Conservation (phyloP, 2,329 filamentous ascomycete genomes). For the Curvularia spicifera region DNA sequence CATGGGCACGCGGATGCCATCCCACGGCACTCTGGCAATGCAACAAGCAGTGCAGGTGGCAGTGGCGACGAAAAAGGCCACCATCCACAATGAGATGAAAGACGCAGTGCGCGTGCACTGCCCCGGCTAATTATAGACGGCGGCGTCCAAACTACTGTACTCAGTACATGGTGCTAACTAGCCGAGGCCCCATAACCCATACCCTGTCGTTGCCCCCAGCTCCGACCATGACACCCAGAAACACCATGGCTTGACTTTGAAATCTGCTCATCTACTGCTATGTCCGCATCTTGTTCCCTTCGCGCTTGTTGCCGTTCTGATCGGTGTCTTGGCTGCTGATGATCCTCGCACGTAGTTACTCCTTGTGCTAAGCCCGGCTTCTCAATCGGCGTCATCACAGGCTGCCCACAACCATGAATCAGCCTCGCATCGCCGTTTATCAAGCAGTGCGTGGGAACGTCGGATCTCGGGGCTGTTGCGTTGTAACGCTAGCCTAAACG, state of each 20-base stretch:
- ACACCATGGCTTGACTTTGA: slow-evolving; percentile 1
- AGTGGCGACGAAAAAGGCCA: slow-evolving; percentile 27
- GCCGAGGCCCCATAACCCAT: slow-evolving; percentile 17
- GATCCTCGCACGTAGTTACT: neutral
- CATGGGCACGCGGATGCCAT: slow-evolving; percentile 10
- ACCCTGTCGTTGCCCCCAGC: slow-evolving; percentile 14
- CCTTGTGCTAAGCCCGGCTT: neutral
- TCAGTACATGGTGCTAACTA: slow-evolving; percentile 11
- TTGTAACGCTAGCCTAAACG: neutral
- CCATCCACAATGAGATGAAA: slow-evolving; percentile 26
- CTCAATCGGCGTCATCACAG: neutral
- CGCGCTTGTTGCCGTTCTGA: neutral
- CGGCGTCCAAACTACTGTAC: slow-evolving; percentile 9
- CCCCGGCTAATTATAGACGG: slow-evolving; percentile 40
- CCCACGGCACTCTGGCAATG: slow-evolving; percentile 10
- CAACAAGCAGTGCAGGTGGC: slow-evolving; percentile 23
- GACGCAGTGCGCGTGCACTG: slow-evolving; percentile 31
- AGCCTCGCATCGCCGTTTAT: slow-evolving; percentile 1
- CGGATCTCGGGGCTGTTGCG: neutral
- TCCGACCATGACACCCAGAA: slow-evolving; percentile 7
- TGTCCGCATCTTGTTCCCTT: neutral
- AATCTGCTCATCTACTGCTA: neutral
- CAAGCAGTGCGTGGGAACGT: neutral
- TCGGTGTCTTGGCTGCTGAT: neutral
- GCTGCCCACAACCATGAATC: neutral